Base-by-base conservation (phyloP, 2,329 filamentous ascomycete species). In the Venturia carpophila region DNA sequence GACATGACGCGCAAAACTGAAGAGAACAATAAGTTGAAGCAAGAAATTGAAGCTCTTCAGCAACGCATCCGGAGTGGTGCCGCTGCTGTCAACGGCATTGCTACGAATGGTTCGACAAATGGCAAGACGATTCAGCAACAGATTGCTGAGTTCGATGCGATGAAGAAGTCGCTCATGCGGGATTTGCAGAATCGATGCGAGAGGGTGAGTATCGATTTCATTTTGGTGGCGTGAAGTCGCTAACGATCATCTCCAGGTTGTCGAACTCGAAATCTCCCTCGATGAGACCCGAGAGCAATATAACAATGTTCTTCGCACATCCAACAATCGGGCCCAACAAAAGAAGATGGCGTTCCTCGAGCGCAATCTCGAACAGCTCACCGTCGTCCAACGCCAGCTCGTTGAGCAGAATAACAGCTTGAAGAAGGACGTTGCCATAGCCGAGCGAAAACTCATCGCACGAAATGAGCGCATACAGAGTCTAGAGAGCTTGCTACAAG, bases 281-380 rank as follows among this genome's bases (percentile, higher is more conserved):
- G 94, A 99, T 74, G 92, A 97, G 81, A 97, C 94, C 0, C 87
- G 94, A 65, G 94, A 99, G 80, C 94, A 99, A 79, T 99, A 99
- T 80, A 97, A 99, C 82, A 97, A 96, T 72, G 94, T 99, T 67
- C 84, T 99, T 66, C 88, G 93, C 65, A 94, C 91, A 62, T 96
- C 91, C 70, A 99, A 99, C 82, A 97, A 96, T 82, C 89, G 94
- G 67, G 93, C 94, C 30, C 94, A 99, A 80, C 94, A 99, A 79
- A 99, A 99, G 89, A 99, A 99, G 85, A 97, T 99, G 90, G 95
- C 94, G 19, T 99, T 99, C 84, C 80, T 99, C 62, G 94, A 99
- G 81, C 89, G 94, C 74, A 99, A 99, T 75, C 86, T 99, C 49
- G 94, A 99, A 79, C 94, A 99, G 78, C 83, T 99, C 64, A 99